Evolutionary conservation across 164 flowering plant species (phyloP).

Genomic region (Liquidambar formosana): DNA sequence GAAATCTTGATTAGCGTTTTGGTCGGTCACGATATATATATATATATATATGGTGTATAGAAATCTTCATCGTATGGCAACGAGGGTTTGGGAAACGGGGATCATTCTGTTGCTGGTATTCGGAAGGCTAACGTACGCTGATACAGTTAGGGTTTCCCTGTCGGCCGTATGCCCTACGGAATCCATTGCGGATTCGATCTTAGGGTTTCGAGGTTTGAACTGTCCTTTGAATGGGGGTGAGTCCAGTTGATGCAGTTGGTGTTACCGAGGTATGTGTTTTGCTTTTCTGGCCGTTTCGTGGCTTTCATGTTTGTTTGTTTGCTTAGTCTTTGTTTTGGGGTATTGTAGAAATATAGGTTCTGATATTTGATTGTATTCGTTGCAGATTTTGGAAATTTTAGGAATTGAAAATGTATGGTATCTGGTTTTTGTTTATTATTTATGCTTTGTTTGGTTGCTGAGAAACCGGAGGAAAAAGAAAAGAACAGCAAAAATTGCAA

Average conservation of each 20-base stretch:
- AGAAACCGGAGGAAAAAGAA: not conserved
- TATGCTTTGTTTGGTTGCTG: not conserved
- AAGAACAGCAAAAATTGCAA: not conserved
- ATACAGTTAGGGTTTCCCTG: conserved; percentile 26
- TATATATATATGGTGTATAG: no score
- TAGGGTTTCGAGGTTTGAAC: conserved; percentile 25
- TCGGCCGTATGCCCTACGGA: conserved; percentile 27
- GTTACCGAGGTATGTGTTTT: conserved; percentile 39
- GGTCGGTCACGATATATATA: not conserved
- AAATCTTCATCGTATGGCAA: conserved; percentile 18
- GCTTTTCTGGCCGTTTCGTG: not conserved
- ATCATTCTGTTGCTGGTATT: conserved; percentile 23
- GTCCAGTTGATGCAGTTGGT: conserved; percentile 15
- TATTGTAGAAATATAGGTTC: not conserved
- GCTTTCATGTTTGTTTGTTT: not conserved
- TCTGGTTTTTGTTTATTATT: not conserved
- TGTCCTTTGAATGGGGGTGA: conserved; percentile 19
- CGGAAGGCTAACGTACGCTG: conserved; percentile 27
- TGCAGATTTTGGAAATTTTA: not conserved
- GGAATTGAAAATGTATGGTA: not conserved
- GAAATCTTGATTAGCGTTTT: conserved; percentile 11
- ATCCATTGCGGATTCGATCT: conserved; percentile 32
- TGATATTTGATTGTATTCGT: not conserved
- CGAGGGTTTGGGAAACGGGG: conserved; percentile 29
- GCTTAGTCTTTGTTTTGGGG: not conserved